These are phyloP conservation scores for Zea luxurians DNA, from an alignment of 176 grass and related monocot species.

Conservation along the genomic window DNA sequence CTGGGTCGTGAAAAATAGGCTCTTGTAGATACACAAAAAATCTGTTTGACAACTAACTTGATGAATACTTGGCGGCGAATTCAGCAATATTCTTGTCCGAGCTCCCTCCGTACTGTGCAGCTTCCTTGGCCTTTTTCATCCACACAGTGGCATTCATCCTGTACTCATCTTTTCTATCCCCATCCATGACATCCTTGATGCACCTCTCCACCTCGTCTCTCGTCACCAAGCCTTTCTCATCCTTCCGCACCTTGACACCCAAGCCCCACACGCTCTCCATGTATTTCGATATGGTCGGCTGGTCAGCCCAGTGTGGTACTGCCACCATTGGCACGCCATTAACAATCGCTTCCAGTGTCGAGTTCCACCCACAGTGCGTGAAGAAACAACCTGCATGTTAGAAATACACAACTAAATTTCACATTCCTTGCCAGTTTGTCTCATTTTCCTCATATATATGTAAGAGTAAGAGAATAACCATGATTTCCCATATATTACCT, in stretches of 20 bases:
- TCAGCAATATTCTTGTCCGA: conserved; percentile 31
- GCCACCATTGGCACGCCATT: conserved; percentile 33
- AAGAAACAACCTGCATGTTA: conserved; percentile 44
- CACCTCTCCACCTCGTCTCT: conserved; percentile 33
- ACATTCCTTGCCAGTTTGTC: not conserved
- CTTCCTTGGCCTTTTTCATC: conserved; percentile 28
- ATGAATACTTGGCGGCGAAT: not conserved
- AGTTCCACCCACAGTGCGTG: conserved; percentile 66
- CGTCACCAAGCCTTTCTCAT: not conserved
- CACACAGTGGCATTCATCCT: not conserved
- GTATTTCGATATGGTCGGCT: conserved; percentile 44
- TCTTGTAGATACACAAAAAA: too few species aligned
- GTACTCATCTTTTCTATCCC: conserved; percentile 13
- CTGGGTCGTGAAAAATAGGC: too few species aligned
- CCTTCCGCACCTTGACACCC: not conserved
- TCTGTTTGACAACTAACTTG: too few species aligned
- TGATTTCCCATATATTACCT: not conserved
- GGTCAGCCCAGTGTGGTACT: conserved; percentile 47
- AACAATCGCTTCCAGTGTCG: conserved; percentile 30
- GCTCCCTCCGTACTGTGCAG: conserved; percentile 8
- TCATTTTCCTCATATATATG: not conserved
- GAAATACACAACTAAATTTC: not conserved
- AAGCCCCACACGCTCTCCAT: conserved; percentile 46
- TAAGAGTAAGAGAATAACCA: not conserved
- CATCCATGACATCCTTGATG: conserved; percentile 36